Percentiles rank a stretch among this genome's conserved stretches.
Conservation (phyloP, 768 basidiomycete species). For the Crucibulum laeve region DNA sequence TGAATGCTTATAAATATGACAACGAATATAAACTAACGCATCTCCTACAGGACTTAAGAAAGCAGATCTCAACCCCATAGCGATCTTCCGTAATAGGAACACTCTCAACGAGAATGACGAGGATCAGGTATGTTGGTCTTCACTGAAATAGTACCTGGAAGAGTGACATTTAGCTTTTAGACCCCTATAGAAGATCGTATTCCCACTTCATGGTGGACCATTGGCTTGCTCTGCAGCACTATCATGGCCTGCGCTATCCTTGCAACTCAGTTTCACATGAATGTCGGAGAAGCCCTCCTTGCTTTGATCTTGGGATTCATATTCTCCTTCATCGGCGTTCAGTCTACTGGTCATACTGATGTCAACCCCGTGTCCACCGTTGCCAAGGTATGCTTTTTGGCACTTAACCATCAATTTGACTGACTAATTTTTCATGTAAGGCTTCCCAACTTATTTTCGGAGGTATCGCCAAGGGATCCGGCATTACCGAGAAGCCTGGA, state of each 20-base stretch:
- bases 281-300: conserved; percentile 54
- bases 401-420: background rate
- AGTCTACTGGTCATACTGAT: conserved; percentile 55
- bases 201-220: conserved; percentile 50
- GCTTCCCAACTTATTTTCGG: conserved; percentile 65
- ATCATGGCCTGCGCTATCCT: conserved; percentile 50
- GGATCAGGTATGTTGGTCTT: conserved; percentile 28
- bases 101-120: conserved; percentile 35
- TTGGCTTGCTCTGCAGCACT: conserved; percentile 41
- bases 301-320: conserved; percentile 56
- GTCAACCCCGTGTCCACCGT: conserved; percentile 60
- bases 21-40: background rate
- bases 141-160: background rate
- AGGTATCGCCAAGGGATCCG: conserved; percentile 48
- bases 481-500: conserved; percentile 26
- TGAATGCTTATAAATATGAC: background rate
- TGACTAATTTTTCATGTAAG: conserved; percentile 1
- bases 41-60: conserved; percentile 11
- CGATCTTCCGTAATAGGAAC: conserved; percentile 22
- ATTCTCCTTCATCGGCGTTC: conserved; percentile 66
- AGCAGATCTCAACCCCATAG: conserved; percentile 18
- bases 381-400: conserved; percentile 31
- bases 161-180: conserved; percentile 2
- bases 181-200: conserved; percentile 53
- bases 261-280: conserved; percentile 49